Evolutionary conservation across 1,284 basidiomycete genomes (phyloP).

Genomic region (Volvariella volvacea): DNA sequence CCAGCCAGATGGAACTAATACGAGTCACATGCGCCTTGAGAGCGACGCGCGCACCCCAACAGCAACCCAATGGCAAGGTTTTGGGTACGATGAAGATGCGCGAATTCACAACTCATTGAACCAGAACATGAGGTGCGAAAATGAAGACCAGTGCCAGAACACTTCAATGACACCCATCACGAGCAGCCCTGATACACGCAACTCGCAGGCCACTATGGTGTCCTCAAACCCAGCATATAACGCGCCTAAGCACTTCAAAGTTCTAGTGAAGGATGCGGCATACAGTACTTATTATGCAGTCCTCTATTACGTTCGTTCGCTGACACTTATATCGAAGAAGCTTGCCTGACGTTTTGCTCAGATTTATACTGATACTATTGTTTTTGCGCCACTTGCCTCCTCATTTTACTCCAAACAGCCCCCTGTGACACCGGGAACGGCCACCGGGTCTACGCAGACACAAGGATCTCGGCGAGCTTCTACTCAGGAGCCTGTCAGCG

Average conservation of each 20-base stretch:
- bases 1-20: too few species aligned
- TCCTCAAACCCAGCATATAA: too few species aligned
- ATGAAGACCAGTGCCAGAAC: too few species aligned
- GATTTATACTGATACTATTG: slow-evolving; percentile 82
- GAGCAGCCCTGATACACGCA: too few species aligned
- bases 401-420: slow-evolving; percentile 33
- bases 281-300: slow-evolving; percentile 81
- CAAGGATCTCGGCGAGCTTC: slow-evolving; percentile 25
- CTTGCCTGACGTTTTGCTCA: slow-evolving; percentile 19
- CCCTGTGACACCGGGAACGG: slow-evolving; percentile 16
- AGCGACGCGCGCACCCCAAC: too few species aligned
- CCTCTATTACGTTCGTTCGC: slow-evolving; percentile 70
- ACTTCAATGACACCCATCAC: too few species aligned
- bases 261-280: slow-evolving; percentile 72
- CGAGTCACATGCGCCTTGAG: too few species aligned
- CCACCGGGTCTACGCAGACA: slow-evolving; percentile 14
- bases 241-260: slow-evolving; percentile 44
- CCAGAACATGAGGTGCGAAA: slow-evolving; percentile 7
- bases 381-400: slow-evolving; percentile 80
- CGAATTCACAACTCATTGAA: slow-evolving; percentile 2
- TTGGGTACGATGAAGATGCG: slow-evolving; percentile 7
- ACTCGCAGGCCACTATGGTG: too few species aligned
- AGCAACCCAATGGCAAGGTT: neutral
- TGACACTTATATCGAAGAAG: neutral
- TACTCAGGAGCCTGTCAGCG: slow-evolving; percentile 30